Conservation (phyloP, 140 eudicot species). For the Senecio squalidus region DNA sequence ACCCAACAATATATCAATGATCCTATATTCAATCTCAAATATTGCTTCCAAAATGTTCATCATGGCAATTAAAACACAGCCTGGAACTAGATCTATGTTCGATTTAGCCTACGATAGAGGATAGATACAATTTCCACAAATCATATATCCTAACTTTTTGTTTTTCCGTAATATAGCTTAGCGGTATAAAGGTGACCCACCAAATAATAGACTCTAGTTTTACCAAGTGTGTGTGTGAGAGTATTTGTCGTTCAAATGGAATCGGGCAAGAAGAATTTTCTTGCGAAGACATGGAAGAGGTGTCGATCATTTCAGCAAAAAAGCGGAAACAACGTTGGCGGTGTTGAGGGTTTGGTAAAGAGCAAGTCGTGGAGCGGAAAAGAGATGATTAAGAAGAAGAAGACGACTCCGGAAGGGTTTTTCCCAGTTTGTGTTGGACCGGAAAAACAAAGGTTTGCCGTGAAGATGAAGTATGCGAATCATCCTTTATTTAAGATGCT, state of each 20-base stretch:
- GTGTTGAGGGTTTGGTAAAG: constrained; percentile 18
- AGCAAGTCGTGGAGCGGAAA: constrained; percentile 34
- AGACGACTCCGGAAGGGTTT: constrained; percentile 37
- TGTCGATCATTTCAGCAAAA: constrained; percentile 21
- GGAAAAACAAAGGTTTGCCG: constrained; percentile 47
- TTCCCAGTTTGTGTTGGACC: constrained; percentile 62
- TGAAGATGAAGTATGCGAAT: constrained; percentile 37
- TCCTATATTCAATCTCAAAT: constrained; percentile 3
- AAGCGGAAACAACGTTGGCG: not conserved
- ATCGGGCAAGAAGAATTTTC: constrained; percentile 23
- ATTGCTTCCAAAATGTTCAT: constrained; percentile 8
- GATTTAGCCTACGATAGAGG: constrained; percentile 33
- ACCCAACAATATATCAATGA: constrained; percentile 8
- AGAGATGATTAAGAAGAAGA: constrained; percentile 8
- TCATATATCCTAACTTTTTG: not conserved
- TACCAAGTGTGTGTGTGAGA: not conserved
- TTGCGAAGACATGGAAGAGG: constrained; percentile 30
- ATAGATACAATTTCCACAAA: not conserved
- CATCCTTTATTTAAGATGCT: constrained; percentile 60
- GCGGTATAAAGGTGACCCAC: too few species aligned
- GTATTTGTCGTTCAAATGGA: constrained; percentile 9
- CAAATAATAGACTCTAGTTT: not conserved
- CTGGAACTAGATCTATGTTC: constrained; percentile 23
- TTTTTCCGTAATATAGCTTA: too few species aligned
- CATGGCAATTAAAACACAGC: constrained; percentile 20